Conservation (phyloP, 352 stramenopile species). For the Phytophthora pluvialis region DNA sequence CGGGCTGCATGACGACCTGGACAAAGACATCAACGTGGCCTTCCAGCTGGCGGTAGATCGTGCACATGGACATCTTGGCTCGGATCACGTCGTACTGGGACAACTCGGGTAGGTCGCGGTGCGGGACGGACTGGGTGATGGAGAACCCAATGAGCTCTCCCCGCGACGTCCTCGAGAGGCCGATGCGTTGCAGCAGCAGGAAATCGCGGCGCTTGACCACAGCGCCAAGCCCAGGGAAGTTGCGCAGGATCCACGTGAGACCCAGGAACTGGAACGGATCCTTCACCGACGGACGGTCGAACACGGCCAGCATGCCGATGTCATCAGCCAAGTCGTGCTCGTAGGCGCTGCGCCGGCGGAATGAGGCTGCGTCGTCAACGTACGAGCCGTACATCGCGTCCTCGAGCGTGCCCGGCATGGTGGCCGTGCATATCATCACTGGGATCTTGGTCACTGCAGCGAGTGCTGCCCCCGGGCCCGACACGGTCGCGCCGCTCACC, state of each 20-base stretch:
- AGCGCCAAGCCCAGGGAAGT: conserved; percentile 39
- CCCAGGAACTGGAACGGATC: conserved; percentile 63
- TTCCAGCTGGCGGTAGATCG: conserved; percentile 51
- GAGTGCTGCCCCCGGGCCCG: conserved; percentile 49
- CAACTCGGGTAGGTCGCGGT: conserved; percentile 54
- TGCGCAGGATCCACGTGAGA: conserved; percentile 53
- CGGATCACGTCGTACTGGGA: conserved; percentile 45
- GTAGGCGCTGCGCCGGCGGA: conserved; percentile 44
- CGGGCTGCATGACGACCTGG: conserved; percentile 49
- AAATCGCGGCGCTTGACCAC: conserved; percentile 50
- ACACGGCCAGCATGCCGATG: conserved; percentile 44
- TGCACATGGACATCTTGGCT: conserved; percentile 47
- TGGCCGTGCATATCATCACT: conserved; percentile 45
- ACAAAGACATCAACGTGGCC: conserved; percentile 54
- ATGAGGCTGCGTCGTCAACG: conserved; percentile 46
- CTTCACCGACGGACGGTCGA: conserved; percentile 39
- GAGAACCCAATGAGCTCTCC: conserved; percentile 52
- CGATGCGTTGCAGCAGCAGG: conserved; percentile 41
- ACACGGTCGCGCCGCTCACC: conserved; percentile 26
- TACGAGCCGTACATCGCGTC: conserved; percentile 61
- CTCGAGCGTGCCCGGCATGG: conserved; percentile 54
- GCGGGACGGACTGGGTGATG: conserved; percentile 52
- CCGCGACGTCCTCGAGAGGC: conserved; percentile 39
- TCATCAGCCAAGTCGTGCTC: conserved; percentile 48
- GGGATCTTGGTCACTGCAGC: conserved; percentile 49